Evolutionary conservation across 768 basidiomycete species (phyloP).

Genomic region (Leccinum pellstonianum): DNA sequence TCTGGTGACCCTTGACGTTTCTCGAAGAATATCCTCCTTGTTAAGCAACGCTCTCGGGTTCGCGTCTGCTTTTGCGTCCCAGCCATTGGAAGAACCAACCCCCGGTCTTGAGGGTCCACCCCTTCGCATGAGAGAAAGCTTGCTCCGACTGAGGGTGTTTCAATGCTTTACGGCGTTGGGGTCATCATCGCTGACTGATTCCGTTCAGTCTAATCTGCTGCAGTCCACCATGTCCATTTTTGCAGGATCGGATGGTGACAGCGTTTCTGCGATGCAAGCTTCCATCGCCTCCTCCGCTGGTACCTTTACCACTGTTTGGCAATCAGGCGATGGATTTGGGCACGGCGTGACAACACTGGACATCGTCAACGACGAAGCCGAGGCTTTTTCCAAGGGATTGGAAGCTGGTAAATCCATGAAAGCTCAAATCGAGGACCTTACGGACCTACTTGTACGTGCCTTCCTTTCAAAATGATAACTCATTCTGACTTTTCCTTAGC

Average conservation of each 20-base stretch:
- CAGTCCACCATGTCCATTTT: constrained; percentile 81
- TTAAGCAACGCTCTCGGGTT: constrained; percentile 90
- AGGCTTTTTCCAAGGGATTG: constrained; percentile 19
- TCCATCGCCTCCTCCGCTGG: constrained; percentile 87
- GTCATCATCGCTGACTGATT: constrained; percentile 73
- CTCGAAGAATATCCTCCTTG: constrained; percentile 81
- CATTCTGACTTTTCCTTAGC: constrained; percentile 15
- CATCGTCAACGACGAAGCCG: constrained; percentile 44
- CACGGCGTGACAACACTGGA: constrained; percentile 83
- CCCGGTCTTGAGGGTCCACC: constrained; percentile 44
- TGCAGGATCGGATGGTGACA: constrained; percentile 82
- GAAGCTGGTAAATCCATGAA: constrained; percentile 54
- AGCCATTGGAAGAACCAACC: constrained; percentile 64
- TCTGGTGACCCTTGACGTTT: constrained; percentile 87
- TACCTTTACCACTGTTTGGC: constrained; percentile 83
- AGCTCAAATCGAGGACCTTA: constrained; percentile 76
- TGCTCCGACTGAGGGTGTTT: constrained; percentile 80
- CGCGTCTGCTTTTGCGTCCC: constrained; percentile 75
- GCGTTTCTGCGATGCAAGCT: constrained; percentile 84
- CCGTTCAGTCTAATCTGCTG: constrained; percentile 76
- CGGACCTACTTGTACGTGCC: constrained; percentile 69
- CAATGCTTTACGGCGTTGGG: constrained; percentile 89
- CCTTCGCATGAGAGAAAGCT: constrained; percentile 75
- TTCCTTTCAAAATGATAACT: not conserved
- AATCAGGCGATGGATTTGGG: constrained; percentile 82